Percentiles rank a stretch among this genome's conserved stretches.
Conservation (phyloP, 768 basidiomycete genomes). For the Mycena filopes region DNA sequence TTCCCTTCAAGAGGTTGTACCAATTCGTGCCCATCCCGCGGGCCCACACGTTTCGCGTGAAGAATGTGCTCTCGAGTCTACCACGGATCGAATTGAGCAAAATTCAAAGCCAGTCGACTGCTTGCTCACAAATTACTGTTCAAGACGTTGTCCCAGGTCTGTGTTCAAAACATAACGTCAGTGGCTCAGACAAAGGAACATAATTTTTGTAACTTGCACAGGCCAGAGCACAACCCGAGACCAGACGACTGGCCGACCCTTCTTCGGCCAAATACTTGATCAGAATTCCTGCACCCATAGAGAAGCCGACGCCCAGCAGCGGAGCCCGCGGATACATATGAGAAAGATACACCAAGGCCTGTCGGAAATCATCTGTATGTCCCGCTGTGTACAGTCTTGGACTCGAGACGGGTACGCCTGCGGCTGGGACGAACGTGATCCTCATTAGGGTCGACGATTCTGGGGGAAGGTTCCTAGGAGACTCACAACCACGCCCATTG, state of each 20-base stretch:
- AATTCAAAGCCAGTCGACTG: neutral
- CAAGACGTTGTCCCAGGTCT: constrained; percentile 18
- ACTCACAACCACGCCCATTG: constrained; percentile 6
- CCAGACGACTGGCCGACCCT: constrained; percentile 3
- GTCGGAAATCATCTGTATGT: constrained; percentile 13
- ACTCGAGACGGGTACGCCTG: constrained; percentile 16
- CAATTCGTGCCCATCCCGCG: constrained; percentile 13
- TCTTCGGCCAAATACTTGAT: constrained; percentile 16
- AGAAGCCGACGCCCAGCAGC: constrained; percentile 10
- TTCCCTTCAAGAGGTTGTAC: neutral
- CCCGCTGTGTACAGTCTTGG: constrained; percentile 16
- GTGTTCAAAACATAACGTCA: neutral
- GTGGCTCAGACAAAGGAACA: neutral
- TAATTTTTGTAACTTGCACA: neutral
- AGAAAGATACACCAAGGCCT: constrained; percentile 14
- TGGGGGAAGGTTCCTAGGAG: no score
- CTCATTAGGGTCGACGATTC: neutral
- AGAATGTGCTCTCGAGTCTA: constrained; percentile 4
- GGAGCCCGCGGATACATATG: constrained; percentile 11
- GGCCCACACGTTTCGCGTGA: constrained; percentile 7
- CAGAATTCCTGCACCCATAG: constrained; percentile 18
- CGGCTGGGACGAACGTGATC: neutral
- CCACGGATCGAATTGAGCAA: no score
- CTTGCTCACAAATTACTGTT: constrained; percentile 16
- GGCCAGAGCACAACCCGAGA: constrained; percentile 5